Conservation (phyloP, 768 basidiomycete genomes). For the Tephrocybe sp. region DNA sequence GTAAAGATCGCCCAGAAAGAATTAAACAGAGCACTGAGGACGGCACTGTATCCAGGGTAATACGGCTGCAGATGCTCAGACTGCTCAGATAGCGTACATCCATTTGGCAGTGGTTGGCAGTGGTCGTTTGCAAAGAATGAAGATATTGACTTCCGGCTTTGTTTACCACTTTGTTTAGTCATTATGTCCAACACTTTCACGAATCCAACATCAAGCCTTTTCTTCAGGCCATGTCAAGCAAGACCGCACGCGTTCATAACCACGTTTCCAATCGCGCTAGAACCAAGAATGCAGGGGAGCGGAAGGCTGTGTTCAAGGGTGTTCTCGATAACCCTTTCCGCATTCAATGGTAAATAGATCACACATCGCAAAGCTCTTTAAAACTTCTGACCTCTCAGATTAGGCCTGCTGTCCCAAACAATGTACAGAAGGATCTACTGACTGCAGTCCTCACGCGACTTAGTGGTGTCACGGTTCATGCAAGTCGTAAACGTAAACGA, state of each 20-base stretch:
- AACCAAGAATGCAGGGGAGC: constrained; percentile 42
- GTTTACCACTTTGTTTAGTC: no score
- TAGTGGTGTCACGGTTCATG: constrained; percentile 43
- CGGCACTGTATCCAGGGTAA: no score
- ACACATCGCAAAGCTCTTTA: constrained; percentile 7
- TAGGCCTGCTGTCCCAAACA: constrained; percentile 64
- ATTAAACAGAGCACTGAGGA: no score
- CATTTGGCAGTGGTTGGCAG: no score
- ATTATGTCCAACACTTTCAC: no score
- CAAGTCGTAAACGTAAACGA: constrained; percentile 39
- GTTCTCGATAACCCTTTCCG: constrained; percentile 73
- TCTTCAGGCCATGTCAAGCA: constrained; percentile 39
- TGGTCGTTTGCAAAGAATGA: no score
- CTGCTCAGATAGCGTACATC: no score
- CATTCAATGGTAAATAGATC: constrained; percentile 54
- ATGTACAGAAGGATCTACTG: constrained; percentile 60
- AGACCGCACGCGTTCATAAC: constrained; percentile 48
- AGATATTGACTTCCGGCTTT: no score
- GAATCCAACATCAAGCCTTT: no score
- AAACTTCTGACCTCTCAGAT: constrained; percentile 6
- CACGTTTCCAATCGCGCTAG: constrained; percentile 66
- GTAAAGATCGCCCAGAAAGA: no score
- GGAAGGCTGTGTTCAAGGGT: constrained; percentile 64
- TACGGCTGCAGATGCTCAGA: no score
- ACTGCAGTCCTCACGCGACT: constrained; percentile 48